These are phyloP conservation scores for Podaxis mareebaensis DNA, from an alignment of 768 basidiomycete species.

Conservation along the genomic window DNA sequence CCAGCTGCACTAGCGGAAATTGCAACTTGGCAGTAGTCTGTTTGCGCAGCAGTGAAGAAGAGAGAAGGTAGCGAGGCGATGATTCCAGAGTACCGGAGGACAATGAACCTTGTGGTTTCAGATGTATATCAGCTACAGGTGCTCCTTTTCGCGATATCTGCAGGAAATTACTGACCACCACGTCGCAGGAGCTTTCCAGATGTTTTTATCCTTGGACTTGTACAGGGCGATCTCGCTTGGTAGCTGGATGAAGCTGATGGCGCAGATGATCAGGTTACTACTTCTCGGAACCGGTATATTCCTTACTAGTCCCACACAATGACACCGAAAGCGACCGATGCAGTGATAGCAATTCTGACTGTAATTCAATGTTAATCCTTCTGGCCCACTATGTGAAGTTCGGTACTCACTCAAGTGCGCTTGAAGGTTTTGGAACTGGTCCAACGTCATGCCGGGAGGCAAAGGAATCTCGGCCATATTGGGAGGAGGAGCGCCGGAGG, in stretches of 20 bases:
- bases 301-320: constrained; percentile 13
- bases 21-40: constrained; percentile 4
- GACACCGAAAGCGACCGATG: constrained; percentile 8
- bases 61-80: constrained; percentile 8
- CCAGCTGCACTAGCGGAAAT: constrained; percentile 4
- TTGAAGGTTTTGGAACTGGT: constrained; percentile 5
- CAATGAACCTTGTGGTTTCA: constrained; percentile 1
- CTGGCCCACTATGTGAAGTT: neutral
- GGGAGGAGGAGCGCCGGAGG: neutral
- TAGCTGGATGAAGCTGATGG: constrained; percentile 3
- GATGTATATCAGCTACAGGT: neutral
- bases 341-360: constrained; percentile 13
- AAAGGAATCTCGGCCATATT: constrained; percentile 5
- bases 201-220: neutral
- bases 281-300: neutral
- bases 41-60: constrained; percentile 8
- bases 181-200: constrained; percentile 9
- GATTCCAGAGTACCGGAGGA: constrained; percentile 11
- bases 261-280: neutral
- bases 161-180: constrained; percentile 3
- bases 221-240: constrained; percentile 11
- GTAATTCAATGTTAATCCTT: too few relatives aligned
- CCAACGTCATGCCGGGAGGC: constrained; percentile 6
- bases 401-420: constrained; percentile 2
- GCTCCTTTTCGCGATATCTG: neutral